Evolutionary conservation across 495 filamentous ascomycete species (phyloP), one percentile per base, ranked within the genome.

Genomic region (Daldinia loculata): DNA sequence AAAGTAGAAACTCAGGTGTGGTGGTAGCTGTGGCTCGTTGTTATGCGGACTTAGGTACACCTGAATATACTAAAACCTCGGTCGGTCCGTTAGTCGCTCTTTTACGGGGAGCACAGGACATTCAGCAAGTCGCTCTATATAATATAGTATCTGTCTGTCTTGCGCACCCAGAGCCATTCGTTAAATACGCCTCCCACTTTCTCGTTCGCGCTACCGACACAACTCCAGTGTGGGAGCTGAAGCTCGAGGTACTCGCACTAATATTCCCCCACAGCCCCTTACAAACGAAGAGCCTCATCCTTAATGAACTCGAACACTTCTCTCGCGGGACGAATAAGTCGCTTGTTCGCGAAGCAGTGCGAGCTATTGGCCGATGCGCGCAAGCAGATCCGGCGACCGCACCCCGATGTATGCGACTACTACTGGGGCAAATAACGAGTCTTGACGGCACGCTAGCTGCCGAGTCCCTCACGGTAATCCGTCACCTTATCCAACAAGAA

Each of bases 281-380:
- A 5, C 89, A 93, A 59, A 84, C 91, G 27, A 94, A 96, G 76
- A 89, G 90, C 55, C 86, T 98, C 1, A 93, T 99, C 24, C 87
- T 98, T 45, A 93, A 89, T 65, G 95, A 99, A 73, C 85, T 99
- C 2, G 93, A 95, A 72, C 95, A 98, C 78, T 97, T 98, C 76
- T 93, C 93, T 2, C 88, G 89, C 56, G 87, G 91, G 6, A 83
- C 89, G 27, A 89, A 96, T 70, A 89, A 90, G 56, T 89, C 87
- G 3, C 84, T 98, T 22, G 90, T 98, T 27, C 87, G 90, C 55
- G 95, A 97, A 78, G 91, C 93, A 41, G 94, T 99, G 6, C 85
- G 93, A 14, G 94, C 95, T 11, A 95, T 99, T 75, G 95, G 95
- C 2, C 88, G 95, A 9, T 99, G 95, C 78, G 93, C 96, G 7